Evolutionary conservation across 2,329 filamentous ascomycete species (phyloP), one percentile per base, ranked within the genome.

Genomic region (Ceratocystis huliohia): DNA sequence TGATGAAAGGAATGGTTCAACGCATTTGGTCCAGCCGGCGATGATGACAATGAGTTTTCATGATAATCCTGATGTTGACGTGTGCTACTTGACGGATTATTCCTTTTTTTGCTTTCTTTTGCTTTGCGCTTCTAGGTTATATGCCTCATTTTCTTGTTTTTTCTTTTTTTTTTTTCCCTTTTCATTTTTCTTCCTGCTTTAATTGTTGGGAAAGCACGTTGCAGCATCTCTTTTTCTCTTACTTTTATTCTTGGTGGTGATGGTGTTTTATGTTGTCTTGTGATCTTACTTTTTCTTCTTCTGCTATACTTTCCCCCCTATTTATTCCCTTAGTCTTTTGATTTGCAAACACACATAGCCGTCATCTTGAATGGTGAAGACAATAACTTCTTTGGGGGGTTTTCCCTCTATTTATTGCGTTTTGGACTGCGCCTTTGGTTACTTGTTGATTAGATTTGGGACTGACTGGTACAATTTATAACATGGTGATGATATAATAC

Each of bases 1-100:
- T 91, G 75, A 88, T 88, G 64, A 94, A 93, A 78, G 89, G 89
- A 73, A 77, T 90, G 68, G 75, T 75, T 28, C 76, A 79, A 70
- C 73, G 73, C n/a, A 73, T 80, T 10, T 41, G 37, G 78, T 76
- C 66, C 73, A 74, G 70, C 70, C 65, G 73, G 72, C 30, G 53
- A 37, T 28, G 66, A 56, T 37, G 74, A 71, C 63, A 78, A 81
- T 69, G 80, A 82, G 68, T 81, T 81, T 74, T 78, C 79, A 65
- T 79, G 73, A 76, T 50, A 41, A 63, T 59, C 28, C 56, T n/a
- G 30, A 33, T 37, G 56, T 41, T 57, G 25, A 59, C 56, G 56
- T 37, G 56, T 59, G 33, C 56, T 59, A 37, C 56, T 53, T 59
- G 56, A 17, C 30, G 56, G 56, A 41, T n/a, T 56, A 56, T 66